Percentiles rank a stretch among this genome's conserved stretches.
These are phyloP conservation scores for Claviceps cyperi DNA, from an alignment of 2,329 filamentous ascomycete genomes.

Conservation along the genomic window DNA sequence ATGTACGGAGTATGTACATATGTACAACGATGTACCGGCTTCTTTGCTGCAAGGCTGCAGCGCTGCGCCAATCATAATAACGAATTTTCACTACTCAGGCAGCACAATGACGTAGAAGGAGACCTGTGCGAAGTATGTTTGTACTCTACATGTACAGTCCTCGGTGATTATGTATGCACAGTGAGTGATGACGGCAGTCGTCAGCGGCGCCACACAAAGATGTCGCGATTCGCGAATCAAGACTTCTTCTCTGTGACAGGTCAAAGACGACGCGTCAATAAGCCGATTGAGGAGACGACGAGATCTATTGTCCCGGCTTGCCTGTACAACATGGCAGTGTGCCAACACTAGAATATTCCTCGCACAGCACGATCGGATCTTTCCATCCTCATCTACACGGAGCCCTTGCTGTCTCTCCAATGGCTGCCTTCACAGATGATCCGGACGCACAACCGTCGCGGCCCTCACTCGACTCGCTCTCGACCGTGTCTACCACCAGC, in stretches of 20 bases:
- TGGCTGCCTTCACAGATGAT: slow-evolving; percentile 8
- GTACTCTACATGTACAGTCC: too few relatives aligned
- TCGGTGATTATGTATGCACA: too few relatives aligned
- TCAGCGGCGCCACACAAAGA: too few relatives aligned
- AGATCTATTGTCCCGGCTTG: neutral
- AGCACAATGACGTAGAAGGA: too few relatives aligned
- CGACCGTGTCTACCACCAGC: slow-evolving; percentile 73
- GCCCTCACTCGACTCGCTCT: slow-evolving; percentile 43
- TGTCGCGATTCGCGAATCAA: too few relatives aligned
- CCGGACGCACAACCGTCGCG: slow-evolving; percentile 10
- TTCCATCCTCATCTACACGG: neutral
- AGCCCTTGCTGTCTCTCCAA: neutral
- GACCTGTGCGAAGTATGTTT: too few relatives aligned
- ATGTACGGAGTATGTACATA: too few relatives aligned
- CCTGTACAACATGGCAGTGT: neutral
- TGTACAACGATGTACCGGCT: too few relatives aligned
- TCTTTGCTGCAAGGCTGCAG: too few relatives aligned
- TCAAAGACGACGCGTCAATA: neutral
- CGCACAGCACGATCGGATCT: neutral
- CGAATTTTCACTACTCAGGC: too few relatives aligned
- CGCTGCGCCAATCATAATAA: too few relatives aligned
- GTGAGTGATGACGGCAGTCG: too few relatives aligned
- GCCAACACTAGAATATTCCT: neutral
- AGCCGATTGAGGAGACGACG: neutral
- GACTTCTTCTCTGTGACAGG: neutral